Percentiles rank a stretch among this genome's conserved stretches.
phyloP scores from a whole-genome alignment of 805 yeast genomes.

The Ascoidea asiatica region DNA sequence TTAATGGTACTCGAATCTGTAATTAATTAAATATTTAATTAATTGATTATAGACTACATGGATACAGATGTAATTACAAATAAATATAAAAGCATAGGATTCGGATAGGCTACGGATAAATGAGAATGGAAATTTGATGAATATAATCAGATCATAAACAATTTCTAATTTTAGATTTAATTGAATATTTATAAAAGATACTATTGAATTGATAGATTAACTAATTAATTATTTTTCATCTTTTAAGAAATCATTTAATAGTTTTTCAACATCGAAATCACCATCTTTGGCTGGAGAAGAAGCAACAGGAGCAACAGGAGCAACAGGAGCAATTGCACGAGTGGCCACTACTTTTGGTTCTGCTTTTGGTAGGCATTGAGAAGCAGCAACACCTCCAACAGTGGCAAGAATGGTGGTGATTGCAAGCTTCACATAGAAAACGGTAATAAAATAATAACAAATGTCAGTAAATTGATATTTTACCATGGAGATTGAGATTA shows the following conservation, averaged over 20 bases:
- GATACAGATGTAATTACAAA: no score
- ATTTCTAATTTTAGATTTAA: no score
- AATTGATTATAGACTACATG: no score
- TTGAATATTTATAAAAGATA: no score
- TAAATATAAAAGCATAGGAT: no score
- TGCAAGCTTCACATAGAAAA: not conserved
- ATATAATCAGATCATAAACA: no score
- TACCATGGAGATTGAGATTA: not conserved
- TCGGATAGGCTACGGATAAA: no score
- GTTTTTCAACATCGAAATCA: conserved; percentile 1
- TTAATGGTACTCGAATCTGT: no score
- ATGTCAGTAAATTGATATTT: no score
- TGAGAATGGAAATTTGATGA: no score
- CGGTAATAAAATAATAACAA: not conserved
- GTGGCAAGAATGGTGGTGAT: not conserved
- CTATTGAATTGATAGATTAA: no score
- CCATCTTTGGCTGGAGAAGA: not conserved
- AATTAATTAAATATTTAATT: no score
- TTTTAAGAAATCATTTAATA: not conserved
- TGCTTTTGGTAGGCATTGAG: not conserved
- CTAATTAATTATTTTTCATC: not conserved
- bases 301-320: not conserved
- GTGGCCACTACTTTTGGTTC: not conserved
- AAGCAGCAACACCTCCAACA: not conserved
- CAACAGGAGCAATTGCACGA: not conserved